Evolutionary conservation across 495 filamentous ascomycete species (phyloP), one percentile per base, ranked within the genome.

Genomic region (Parathielavia hyrcaniae): DNA sequence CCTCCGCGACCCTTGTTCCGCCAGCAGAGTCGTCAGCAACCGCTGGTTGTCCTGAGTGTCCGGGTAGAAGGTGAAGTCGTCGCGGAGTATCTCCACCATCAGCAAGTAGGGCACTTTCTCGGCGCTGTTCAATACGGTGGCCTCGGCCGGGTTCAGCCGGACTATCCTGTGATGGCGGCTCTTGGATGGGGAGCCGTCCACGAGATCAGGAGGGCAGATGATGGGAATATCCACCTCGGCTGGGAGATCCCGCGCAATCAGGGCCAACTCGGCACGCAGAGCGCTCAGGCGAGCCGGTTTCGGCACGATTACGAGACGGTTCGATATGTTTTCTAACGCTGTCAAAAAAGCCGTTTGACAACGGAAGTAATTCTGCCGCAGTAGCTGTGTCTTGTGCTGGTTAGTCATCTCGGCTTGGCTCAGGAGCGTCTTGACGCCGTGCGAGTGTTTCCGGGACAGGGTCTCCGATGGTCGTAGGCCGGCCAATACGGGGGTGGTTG

Each of bases 211-310:
- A 16, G 86, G 87, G 62, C 83, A 88, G 49, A 90, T 84, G 2
- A 88, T 77, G 1, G 86, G 86, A 50, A 90, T 86, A 71, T 90
- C 86, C 10, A 90, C 82, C 69, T 90, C 86, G 17, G 86, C 81
- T 4, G 86, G 86, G 14, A 90, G 70, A 60, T 90, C 87, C 55
- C 84, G 83, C 8, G 81, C 82, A 53, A 90, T 83, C 12, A 90
- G 76, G 22, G 85, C 86, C 58, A 90, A 75, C 69, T 90, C 86
- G 19, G 86, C 87, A 50, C 86, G 79, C 34, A 90, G 73, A 51
- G 86, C 87, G 71, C 86, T 90, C 56, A 90, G 73, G 41, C 86
- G 80, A 46, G 87, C 87, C 26, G 81, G 81, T 68, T 89, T 90
- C 17, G 86, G 86, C 19, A 90, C 86, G 48, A 81, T 74, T 10